Conservation (phyloP, 192 early-diverging fungal species). For the Coemansia reversa region DNA sequence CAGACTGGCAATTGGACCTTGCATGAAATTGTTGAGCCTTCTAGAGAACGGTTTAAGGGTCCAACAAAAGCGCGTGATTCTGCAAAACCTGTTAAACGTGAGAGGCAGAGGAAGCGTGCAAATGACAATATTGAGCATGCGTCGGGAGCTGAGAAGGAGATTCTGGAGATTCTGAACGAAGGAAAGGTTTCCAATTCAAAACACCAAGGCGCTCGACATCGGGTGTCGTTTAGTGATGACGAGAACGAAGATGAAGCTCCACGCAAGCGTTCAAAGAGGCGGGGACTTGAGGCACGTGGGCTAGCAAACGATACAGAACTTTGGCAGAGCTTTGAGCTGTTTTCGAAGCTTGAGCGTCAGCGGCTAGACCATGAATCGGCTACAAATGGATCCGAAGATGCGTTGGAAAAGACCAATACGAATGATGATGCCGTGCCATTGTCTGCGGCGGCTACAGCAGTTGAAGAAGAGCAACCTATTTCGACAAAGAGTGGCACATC, state of each 20-base stretch:
- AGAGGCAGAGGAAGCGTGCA: constrained; percentile 11
- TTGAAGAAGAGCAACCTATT: background rate
- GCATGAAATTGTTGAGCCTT: constrained; percentile 15
- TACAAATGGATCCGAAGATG: background rate
- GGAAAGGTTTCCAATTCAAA: constrained; percentile 11
- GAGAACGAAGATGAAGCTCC: constrained; percentile 24
- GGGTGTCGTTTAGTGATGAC: constrained; percentile 53
- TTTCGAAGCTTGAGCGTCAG: constrained; percentile 36
- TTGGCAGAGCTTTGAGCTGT: constrained; percentile 44
- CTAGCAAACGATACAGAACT: constrained; percentile 37
- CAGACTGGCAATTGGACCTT: constrained; percentile 65
- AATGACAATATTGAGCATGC: constrained; percentile 17
- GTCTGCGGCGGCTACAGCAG: background rate
- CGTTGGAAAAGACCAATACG: background rate
- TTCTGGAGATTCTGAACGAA: constrained; percentile 40
- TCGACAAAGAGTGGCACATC: background rate
- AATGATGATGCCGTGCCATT: constrained; percentile 16
- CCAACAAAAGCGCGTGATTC: constrained; percentile 20
- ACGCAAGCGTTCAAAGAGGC: constrained; percentile 26
- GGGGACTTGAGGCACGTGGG: constrained; percentile 14
- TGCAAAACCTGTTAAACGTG: constrained; percentile 58
- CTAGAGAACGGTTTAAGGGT: constrained; percentile 25
- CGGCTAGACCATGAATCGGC: constrained; percentile 11
- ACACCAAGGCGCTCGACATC: constrained; percentile 22
- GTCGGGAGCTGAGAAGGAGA: constrained; percentile 40